Conservation (phyloP, 768 basidiomycete species). For the Boletus reticulatus region DNA sequence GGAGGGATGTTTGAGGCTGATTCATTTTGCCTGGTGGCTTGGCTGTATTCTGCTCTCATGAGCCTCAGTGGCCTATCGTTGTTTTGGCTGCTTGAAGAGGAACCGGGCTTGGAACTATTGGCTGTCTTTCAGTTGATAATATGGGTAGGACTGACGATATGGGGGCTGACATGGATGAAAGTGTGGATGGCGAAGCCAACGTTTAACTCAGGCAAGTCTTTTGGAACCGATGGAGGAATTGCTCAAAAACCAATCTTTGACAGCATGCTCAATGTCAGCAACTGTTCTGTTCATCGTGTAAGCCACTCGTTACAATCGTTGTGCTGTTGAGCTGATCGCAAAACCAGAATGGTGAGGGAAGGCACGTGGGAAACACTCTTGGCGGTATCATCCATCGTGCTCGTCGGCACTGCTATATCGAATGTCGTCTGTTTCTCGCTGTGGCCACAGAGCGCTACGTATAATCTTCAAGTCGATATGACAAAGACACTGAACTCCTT, state of each 20-base stretch:
- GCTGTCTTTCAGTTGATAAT: constrained; percentile 71
- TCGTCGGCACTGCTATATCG: constrained; percentile 72
- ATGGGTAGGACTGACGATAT: constrained; percentile 86
- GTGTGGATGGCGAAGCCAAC: constrained; percentile 86
- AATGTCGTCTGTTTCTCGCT: constrained; percentile 82
- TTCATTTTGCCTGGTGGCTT: constrained; percentile 68
- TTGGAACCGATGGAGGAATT: background rate
- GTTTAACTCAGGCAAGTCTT: constrained; percentile 74
- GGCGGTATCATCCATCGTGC: constrained; percentile 72
- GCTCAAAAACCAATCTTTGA: background rate
- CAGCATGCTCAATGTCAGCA: constrained; percentile 82
- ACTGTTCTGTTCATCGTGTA: constrained; percentile 86
- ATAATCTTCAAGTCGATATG: constrained; percentile 82
- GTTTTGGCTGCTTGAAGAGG: constrained; percentile 76
- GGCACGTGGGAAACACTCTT: constrained; percentile 76
- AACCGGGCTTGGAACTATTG: constrained; percentile 68
- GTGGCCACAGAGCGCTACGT: constrained; percentile 85
- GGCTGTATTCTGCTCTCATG: constrained; percentile 69
- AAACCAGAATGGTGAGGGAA: constrained; percentile 75
- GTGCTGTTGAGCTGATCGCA: background rate
- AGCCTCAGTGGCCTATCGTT: constrained; percentile 74
- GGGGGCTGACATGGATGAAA: constrained; percentile 85
- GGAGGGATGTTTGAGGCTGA: constrained; percentile 94
- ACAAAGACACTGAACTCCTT: constrained; percentile 84
- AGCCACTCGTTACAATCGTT: constrained; percentile 8